These are phyloP conservation scores for Eucalyptus sp. DNA, from an alignment of 345 rosid species.

Conservation along the genomic window DNA sequence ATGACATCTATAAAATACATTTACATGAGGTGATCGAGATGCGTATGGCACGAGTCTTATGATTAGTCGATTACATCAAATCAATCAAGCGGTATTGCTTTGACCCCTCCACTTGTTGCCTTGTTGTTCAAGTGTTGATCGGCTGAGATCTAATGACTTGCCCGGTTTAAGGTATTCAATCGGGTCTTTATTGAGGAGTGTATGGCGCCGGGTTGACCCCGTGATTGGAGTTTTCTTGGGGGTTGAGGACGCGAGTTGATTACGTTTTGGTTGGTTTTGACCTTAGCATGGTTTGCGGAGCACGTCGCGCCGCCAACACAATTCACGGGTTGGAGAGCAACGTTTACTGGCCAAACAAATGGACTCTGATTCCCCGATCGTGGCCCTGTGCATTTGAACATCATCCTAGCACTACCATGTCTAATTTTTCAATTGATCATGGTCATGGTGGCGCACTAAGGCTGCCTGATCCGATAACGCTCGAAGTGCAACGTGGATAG, in stretches of 20 bases:
- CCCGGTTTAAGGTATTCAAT: not conserved
- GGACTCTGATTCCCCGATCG: not conserved
- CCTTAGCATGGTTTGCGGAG: not conserved
- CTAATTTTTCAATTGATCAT: not conserved
- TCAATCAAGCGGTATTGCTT: not conserved
- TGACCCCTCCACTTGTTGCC: not conserved
- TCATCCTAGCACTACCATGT: not conserved
- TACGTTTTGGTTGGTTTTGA: not conserved
- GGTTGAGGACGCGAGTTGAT: not conserved
- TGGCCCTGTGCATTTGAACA: not conserved
- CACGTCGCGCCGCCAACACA: not conserved
- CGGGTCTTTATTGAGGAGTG: too few relatives aligned
- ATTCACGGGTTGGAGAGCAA: not conserved
- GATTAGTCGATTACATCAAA: not conserved
- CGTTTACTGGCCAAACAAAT: not conserved
- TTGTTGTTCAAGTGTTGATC: not conserved
- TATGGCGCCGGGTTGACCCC: not conserved
- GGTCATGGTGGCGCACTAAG: not conserved
- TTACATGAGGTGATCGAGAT: not conserved
- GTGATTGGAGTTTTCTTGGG: not conserved
- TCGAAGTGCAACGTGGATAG: not conserved
- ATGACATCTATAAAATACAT: not conserved
- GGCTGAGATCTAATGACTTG: not conserved
- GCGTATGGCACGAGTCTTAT: rapidly evolving
- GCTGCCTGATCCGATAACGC: not conserved